Evolutionary conservation across 2,329 filamentous ascomycete species (phyloP), one percentile per base, ranked within the genome.

Genomic region (Botrytis paeoniae): DNA sequence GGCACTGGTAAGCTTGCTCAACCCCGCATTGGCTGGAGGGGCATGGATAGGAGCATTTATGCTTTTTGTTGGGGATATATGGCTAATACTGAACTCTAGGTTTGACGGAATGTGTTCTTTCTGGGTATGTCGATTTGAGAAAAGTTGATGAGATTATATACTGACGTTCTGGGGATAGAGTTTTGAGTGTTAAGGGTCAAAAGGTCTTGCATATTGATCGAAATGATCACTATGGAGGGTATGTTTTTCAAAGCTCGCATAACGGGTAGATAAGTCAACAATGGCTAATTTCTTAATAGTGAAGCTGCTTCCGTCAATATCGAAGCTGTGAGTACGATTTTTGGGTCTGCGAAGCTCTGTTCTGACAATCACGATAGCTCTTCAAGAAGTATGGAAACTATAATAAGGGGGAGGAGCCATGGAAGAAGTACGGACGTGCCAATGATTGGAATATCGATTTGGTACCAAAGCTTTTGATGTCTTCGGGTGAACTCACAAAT

Each of bases 361-460:
- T 74, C 82, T 84, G 75, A 88, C 80, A 63, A 62, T 43, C 66
- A 43, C 10, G 43, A 57, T 77, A 97, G 94, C 92, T 99, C 80
- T 98, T 97, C 89, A 97, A 96, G 87, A 97, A 95, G 84, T 97
- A 97, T 83, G 93, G 93, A 83, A 96, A 96, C 86, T 93, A 90
- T 82, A 83, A 85, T 74, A 82, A 88, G 75, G 93, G 92, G 79
- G 91, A 94, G 81, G 93, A 98, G 87, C 95, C 95, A 78, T 98
- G 96, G 96, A 95, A 97, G 87, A 95, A 97, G 85, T 98, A 98
- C 83, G 95, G 95, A 80, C 92, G 96, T 74, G 87, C 91, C 82
- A 98, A 98, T 85, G 95, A 98, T 88, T 99, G 96, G 96, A 98
- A 98, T 87, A 97, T 99, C 84, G 97, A 99, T 82, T 89, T 99